A percentile compares a stretch with the other conserved stretches of the same genome.
Evolutionary conservation across 176 grass and related monocot genomes (phyloP).

Genomic region (Rhipidocladum racemiflorum): DNA sequence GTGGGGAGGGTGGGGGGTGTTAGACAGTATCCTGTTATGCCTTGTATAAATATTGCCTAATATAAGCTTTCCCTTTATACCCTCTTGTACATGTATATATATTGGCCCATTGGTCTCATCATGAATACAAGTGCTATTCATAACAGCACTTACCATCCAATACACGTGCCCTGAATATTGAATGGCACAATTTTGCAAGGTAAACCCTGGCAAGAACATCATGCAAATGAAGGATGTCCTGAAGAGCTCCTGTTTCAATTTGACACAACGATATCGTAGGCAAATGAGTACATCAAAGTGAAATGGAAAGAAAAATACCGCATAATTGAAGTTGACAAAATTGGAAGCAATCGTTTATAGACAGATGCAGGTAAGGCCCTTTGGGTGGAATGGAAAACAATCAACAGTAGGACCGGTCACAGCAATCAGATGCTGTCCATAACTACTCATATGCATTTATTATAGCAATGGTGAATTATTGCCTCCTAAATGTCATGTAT

Average conservation of each 20-base stretch:
- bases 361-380: background rate
- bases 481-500: background rate
- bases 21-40: too few relatives aligned
- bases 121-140: too few relatives aligned
- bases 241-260: slow-evolving; percentile 82
- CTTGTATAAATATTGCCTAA: too few relatives aligned
- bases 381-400: slow-evolving; percentile 1
- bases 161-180: slow-evolving; percentile 85
- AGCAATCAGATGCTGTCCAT: slow-evolving; percentile 7
- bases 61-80: too few relatives aligned
- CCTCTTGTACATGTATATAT: too few relatives aligned
- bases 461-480: background rate
- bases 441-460: background rate
- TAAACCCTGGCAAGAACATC: slow-evolving; percentile 97
- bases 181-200: slow-evolving; percentile 88
- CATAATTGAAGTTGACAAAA: slow-evolving; percentile 14
- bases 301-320: background rate
- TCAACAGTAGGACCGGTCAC: background rate
- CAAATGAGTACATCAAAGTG: slow-evolving; percentile 35
- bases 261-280: slow-evolving; percentile 38
- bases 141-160: slow-evolving; percentile 81
- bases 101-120: too few relatives aligned
- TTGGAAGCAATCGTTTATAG: background rate
- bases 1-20: too few relatives aligned
- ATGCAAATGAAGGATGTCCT: slow-evolving; percentile 98